Conservation (phyloP, 768 basidiomycete genomes). For the Myochromella boudieri region DNA sequence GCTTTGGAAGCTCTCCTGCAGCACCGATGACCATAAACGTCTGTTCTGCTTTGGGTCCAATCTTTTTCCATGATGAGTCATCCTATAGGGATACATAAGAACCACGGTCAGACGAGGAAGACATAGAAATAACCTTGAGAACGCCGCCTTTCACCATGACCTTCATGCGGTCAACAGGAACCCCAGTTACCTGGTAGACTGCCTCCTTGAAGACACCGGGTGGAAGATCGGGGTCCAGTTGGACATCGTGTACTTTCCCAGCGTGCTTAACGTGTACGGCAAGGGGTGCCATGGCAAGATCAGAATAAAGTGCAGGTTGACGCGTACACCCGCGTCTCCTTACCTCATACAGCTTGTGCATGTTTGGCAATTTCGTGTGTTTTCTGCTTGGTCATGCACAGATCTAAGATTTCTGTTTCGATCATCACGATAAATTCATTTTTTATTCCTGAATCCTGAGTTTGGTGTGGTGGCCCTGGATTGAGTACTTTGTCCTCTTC, state of each 20-base stretch:
- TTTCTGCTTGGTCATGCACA: neutral
- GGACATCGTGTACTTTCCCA: conserved; percentile 72
- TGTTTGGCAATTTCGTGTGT: conserved; percentile 10
- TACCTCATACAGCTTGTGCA: conserved; percentile 4
- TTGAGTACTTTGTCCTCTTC: neutral
- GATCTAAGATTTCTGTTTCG: neutral
- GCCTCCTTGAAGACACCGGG: conserved; percentile 79
- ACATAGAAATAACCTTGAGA: conserved; percentile 64
- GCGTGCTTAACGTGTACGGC: conserved; percentile 88
- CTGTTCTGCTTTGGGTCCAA: conserved; percentile 83
- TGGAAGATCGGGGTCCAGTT: conserved; percentile 71
- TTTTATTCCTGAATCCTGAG: neutral
- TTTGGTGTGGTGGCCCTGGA: neutral
- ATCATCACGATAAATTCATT: conserved; percentile 17
- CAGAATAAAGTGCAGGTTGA: conserved; percentile 12
- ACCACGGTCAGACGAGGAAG: neutral
- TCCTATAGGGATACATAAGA: conserved; percentile 48
- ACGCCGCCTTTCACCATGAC: conserved; percentile 93
- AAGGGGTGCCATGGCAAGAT: conserved; percentile 57
- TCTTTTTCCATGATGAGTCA: conserved; percentile 82
- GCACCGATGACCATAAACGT: conserved; percentile 93
- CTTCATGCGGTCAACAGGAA: conserved; percentile 92
- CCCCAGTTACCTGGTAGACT: conserved; percentile 79
- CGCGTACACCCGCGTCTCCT: conserved; percentile 22
- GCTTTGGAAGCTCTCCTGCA: conserved; percentile 88